Evolutionary conservation across 768 basidiomycete species (phyloP).

Genomic region (Amanita rubescens): DNA sequence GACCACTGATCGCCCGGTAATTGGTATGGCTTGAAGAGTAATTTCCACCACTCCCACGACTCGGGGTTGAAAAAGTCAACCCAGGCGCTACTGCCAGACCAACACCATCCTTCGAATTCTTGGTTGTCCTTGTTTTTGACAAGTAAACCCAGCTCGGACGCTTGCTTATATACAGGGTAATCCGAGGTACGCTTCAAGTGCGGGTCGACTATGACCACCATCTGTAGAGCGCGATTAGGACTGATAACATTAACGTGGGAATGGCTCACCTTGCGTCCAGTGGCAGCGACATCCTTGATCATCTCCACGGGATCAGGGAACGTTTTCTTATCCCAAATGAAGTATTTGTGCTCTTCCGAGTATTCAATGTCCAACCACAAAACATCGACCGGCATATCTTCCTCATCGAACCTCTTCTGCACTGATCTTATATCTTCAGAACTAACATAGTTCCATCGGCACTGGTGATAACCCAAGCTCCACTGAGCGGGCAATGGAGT

Average conservation of each 20-base stretch:
- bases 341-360: slow-evolving; percentile 89
- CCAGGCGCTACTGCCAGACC: slow-evolving; percentile 96
- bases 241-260: not conserved
- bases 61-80: slow-evolving; percentile 94
- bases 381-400: slow-evolving; percentile 91
- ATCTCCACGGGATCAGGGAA: slow-evolving; percentile 96
- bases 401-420: slow-evolving; percentile 85
- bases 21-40: slow-evolving; percentile 62
- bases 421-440: slow-evolving; percentile 82
- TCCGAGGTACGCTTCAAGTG: slow-evolving; percentile 79
- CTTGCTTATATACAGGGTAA: slow-evolving; percentile 82
- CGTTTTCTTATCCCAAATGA: slow-evolving; percentile 88
- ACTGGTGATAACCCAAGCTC: slow-evolving; percentile 94
- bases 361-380: slow-evolving; percentile 99
- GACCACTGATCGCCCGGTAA: slow-evolving; percentile 52
- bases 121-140: slow-evolving; percentile 73
- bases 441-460: slow-evolving; percentile 96
- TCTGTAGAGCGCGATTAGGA: slow-evolving; percentile 39
- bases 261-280: slow-evolving; percentile 68
- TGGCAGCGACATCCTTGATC: slow-evolving; percentile 80
- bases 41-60: slow-evolving; percentile 87
- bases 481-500: slow-evolving; percentile 86
- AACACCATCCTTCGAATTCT: slow-evolving; percentile 98
- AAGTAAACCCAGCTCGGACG: slow-evolving; percentile 74
- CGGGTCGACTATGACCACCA: slow-evolving; percentile 97